Evolutionary conservation across 148 eudicot species (phyloP), one percentile per base, ranked within the genome.

Genomic region (Rhododendron vialii): DNA sequence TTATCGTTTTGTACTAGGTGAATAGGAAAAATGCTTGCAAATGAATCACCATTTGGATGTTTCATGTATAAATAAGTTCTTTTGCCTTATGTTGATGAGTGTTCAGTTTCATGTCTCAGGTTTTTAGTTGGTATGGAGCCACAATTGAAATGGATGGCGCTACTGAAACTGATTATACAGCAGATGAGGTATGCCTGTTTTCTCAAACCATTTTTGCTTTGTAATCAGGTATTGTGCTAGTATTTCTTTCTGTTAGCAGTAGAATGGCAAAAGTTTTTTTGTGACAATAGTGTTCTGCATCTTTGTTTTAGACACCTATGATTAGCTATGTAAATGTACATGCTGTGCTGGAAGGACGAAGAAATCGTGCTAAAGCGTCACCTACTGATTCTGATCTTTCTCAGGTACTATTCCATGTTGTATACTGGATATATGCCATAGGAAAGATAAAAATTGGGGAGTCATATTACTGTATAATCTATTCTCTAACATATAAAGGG

Each of bases 101-200:
- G 3, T 80, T 84, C 57, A 36, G 74, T 59, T 82, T 82, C 77
- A 71, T 30, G 82, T 76, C 50, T 82, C 92, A 96, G 99, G 93
- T 96, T 84, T 96, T 95, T 89, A 94, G 98, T 84, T 96, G 99
- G 99, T 91, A 94, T 90, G 99, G 99, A 83, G 99, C 99, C 50
- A 93, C 98, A 82, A 90, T 96, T 82, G 99, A 96, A 91, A 88
- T 96, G 94, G 98, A 96, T 84, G 95, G 98, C 77, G 87, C 89
- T 28, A 88, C 99, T 78, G 98, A 96, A 90, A 94, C 98, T 80
- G 98, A 96, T 85, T 96, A 96, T 87, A 93, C 94, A 18, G 99
- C 99, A 30, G 98, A 95, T 91, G 99, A 96, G 96, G 99, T 96
- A 92, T 84, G 80, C 30, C 85, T 74, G 30, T 81, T 74, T 67